Base-by-base conservation (phyloP, 805 yeast species). In the Saccharomycopsis sp. region DNA sequence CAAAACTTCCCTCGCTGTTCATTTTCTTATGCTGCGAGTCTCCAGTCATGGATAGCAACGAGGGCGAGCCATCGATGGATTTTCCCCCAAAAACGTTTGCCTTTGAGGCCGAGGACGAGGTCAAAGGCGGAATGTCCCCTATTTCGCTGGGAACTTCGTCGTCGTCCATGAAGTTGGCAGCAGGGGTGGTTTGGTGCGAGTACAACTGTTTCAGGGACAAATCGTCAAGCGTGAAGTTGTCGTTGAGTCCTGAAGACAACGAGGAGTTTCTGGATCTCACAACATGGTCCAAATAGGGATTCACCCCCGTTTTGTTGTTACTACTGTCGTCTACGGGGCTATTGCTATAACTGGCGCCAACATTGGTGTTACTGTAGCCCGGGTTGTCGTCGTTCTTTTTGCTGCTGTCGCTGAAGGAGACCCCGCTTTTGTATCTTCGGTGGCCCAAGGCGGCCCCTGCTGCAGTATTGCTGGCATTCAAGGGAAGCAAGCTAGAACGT, bases 61-160 rank as follows among this genome's bases (percentile, higher is more conserved):
- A 2, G 2, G 21, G 23, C 37, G 23, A n/a, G 41, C 16, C 24
- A 57, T 69, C 71, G 24, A 71, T 58, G 20, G 61, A 51, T 24
- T 57, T 44, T n/a, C 57, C 55, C 12, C 12, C 34, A 21, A 50
- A 50, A 15, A 16, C 24, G 8, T 20, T 53, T 12, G 57, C 23
- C 29, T 50, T 16, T 16, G 52, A 50, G 8, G 20, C 23, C 7
- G 20, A 44, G 15, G 23, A 44, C 16, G 24, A 24, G 14, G 15
- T 23, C 9, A 20, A 5, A 53, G 70, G 64, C 20, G 73, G 59
- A 16, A 72, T 67, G 55, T 75, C 79, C 41, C 76, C 79, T 16
- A 68, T 67, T 55, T 75, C 80, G 55, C 74, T 70, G 12, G 37
- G 37, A 4, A 66, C 61, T 23, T 64, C 64, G 48, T 68, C 68